These are phyloP conservation scores for Colletotrichum sp. DNA, from an alignment of 2,329 filamentous ascomycete genomes.

Conservation along the genomic window DNA sequence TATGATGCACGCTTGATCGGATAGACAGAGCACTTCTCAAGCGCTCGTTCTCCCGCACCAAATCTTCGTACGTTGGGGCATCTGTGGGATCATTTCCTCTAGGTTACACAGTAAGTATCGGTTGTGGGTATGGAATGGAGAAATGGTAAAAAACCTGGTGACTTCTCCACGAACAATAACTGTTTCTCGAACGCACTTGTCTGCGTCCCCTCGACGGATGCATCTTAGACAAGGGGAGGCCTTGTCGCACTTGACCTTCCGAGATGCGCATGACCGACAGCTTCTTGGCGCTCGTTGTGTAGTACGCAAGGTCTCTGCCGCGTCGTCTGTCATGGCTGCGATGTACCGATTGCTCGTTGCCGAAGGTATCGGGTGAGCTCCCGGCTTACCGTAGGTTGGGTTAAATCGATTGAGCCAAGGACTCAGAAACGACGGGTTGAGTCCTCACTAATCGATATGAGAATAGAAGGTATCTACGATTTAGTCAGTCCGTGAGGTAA, in stretches of 20 bases:
- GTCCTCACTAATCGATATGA: not conserved
- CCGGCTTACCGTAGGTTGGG: not conserved
- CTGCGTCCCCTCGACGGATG: slow-evolving; percentile 23
- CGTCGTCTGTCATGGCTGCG: not conserved
- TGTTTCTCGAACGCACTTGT: slow-evolving; percentile 11
- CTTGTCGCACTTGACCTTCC: slow-evolving; percentile 31
- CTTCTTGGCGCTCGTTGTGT: slow-evolving; percentile 28
- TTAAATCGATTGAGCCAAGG: not conserved
- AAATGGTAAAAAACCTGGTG: not conserved
- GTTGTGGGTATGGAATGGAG: too few relatives aligned
- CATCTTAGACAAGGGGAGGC: slow-evolving; percentile 26
- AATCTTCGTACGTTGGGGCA: not conserved
- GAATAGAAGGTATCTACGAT: not conserved
- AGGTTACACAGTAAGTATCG: not conserved
- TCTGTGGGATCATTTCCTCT: not conserved
- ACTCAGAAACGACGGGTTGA: not conserved
- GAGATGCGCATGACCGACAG: slow-evolving; percentile 25
- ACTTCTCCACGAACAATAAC: slow-evolving; percentile 8
- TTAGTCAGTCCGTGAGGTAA: not conserved
- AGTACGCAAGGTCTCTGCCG: slow-evolving; percentile 1
- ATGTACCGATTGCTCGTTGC: not conserved
- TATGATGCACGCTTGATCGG: not conserved
- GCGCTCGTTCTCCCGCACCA: not conserved
- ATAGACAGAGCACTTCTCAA: not conserved
- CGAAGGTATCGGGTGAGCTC: not conserved